Evolutionary conservation across 108 stramenopile species (phyloP).

Genomic region (Aurantiochytrium sp.): DNA sequence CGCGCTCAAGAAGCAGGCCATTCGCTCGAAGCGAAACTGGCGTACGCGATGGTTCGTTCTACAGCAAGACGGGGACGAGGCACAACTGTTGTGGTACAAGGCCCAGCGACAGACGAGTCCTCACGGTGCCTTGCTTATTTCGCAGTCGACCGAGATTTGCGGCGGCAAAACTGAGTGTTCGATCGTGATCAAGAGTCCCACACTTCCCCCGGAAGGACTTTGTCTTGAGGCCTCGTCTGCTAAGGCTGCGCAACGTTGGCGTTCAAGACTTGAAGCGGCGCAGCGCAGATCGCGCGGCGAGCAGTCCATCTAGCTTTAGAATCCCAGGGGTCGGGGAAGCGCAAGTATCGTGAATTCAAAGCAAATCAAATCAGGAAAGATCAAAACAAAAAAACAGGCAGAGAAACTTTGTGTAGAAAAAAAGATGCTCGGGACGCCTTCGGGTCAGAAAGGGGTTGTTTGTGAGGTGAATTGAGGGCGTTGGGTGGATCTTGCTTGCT

Average conservation of each 20-base stretch:
- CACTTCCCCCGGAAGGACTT: not conserved
- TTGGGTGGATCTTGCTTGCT: no score
- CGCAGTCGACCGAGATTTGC: not conserved
- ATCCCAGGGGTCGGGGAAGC: no score
- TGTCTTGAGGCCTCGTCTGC: not conserved
- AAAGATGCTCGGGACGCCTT: no score
- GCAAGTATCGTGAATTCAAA: not conserved
- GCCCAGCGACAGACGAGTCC: not conserved
- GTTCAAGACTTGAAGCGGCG: not conserved
- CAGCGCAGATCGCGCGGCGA: not conserved
- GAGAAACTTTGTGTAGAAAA: no score
- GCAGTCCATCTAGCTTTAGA: not conserved
- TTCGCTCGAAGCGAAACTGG: not conserved
- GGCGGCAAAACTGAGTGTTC: not conserved
- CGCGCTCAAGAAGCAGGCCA: not conserved
- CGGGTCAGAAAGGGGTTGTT: no score
- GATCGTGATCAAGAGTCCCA: not conserved
- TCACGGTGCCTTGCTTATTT: not conserved
- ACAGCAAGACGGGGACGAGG: not conserved
- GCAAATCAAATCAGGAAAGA: not conserved
- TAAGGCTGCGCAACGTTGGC: not conserved
- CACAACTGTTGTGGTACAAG: not conserved
- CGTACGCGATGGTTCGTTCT: not conserved
- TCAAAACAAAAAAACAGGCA: no score
- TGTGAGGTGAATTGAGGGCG: no score